phyloP scores from a whole-genome alignment of 2,329 filamentous ascomycete genomes.

The Alternaria infectoria region DNA sequence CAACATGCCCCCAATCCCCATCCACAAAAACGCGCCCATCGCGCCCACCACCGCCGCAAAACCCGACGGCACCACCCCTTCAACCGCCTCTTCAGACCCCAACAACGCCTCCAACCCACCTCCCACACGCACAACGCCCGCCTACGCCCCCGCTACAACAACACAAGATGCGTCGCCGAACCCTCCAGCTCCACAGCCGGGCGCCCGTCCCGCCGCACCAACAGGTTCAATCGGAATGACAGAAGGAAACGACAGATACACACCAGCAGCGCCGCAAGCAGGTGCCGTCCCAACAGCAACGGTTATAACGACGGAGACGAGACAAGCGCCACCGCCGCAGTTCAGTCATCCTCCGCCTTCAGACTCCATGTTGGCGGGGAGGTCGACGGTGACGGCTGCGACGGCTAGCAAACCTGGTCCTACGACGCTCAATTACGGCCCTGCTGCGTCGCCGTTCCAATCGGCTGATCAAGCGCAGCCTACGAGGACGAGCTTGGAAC shows the following conservation, averaged over 20 bases:
- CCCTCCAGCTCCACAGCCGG: slow-evolving; percentile 49
- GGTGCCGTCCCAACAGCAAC: slow-evolving; percentile 40
- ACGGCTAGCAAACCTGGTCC: slow-evolving; percentile 39
- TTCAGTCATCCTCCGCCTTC: slow-evolving; percentile 49
- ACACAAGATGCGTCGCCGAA: slow-evolving; percentile 30
- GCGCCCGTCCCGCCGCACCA: slow-evolving; percentile 43
- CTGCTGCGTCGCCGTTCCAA: slow-evolving; percentile 37
- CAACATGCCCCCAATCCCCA: slow-evolving; percentile 54
- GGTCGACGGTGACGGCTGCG: slow-evolving; percentile 43
- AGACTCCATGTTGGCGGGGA: slow-evolving; percentile 47
- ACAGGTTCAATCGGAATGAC: slow-evolving; percentile 17
- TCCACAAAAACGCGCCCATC: slow-evolving; percentile 57
- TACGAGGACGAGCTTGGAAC: slow-evolving; percentile 40
- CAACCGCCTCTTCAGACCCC: slow-evolving; percentile 40
- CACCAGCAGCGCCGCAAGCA: slow-evolving; percentile 46
- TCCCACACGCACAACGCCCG: slow-evolving; percentile 45
- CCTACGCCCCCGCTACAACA: slow-evolving; percentile 36
- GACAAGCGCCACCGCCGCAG: slow-evolving; percentile 43
- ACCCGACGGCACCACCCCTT: slow-evolving; percentile 44
- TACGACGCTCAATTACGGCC: slow-evolving; percentile 49
- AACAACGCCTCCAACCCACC: slow-evolving; percentile 30
- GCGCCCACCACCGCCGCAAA: slow-evolving; percentile 47
- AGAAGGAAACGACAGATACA: slow-evolving; percentile 11
- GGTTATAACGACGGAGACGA: slow-evolving; percentile 40
- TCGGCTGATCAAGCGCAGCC: slow-evolving; percentile 17